Conservation (phyloP, 2,329 filamentous ascomycete genomes). For the Xylaria sp. region DNA sequence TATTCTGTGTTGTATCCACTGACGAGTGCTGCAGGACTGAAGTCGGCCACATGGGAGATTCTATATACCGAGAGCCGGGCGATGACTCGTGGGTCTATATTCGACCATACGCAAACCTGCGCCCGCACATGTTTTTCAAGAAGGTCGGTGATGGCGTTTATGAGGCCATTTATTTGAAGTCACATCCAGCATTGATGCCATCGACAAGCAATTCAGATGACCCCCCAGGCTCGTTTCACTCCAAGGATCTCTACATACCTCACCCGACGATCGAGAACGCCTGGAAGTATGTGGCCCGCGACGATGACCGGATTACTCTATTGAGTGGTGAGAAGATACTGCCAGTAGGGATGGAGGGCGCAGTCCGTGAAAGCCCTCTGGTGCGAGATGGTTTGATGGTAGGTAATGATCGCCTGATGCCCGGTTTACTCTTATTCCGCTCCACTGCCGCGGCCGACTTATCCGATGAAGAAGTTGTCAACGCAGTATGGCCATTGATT, state of each 20-base stretch:
- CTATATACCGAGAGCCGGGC: slow-evolving; percentile 44
- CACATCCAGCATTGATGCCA: slow-evolving; percentile 42
- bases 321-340: slow-evolving; percentile 48
- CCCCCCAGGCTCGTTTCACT: slow-evolving; percentile 45
- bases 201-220: slow-evolving; percentile 43
- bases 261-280: slow-evolving; percentile 45
- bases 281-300: slow-evolving; percentile 47
- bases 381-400: slow-evolving; percentile 44
- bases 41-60: slow-evolving; percentile 50
- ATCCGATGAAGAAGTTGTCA: slow-evolving; percentile 43
- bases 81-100: slow-evolving; percentile 52
- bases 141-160: slow-evolving; percentile 44
- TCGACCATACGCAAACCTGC: slow-evolving; percentile 45
- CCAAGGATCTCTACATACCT: slow-evolving; percentile 45
- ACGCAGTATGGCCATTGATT: slow-evolving; percentile 46
- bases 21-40: slow-evolving; percentile 44
- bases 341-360: slow-evolving; percentile 44
- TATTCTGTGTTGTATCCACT: slow-evolving; percentile 11
- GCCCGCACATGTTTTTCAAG: slow-evolving; percentile 46
- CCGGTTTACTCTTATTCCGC: slow-evolving; percentile 43
- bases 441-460: slow-evolving; percentile 34
- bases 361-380: slow-evolving; percentile 41
- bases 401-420: slow-evolving; percentile 41
- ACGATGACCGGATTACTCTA: slow-evolving; percentile 47
- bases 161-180: slow-evolving; percentile 43